Base-by-base conservation (phyloP, 2,329 filamentous ascomycete species). In the Neoarthrinium moseri region DNA sequence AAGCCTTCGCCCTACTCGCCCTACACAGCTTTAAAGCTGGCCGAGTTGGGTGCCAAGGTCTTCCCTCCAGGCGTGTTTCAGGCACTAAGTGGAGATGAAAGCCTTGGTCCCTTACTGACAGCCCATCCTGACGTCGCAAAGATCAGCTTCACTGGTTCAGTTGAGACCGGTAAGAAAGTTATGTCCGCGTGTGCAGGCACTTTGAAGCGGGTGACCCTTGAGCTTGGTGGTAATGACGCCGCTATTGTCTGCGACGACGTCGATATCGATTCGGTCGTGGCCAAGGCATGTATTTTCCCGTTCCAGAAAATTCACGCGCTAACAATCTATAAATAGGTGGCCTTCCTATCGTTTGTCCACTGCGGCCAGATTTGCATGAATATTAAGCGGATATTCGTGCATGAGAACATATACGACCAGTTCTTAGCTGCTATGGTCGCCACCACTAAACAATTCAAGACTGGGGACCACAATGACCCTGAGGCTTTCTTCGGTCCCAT, bases 361-460 rank as follows among this genome's bases (percentile, higher is more conserved):
- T 70, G 70, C 0, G 71, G 74, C 5, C 74, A 78, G 54, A 67
- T 78, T 30, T 79, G 75, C 55, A 67, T 78, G 29, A 69, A 68
- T 40, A 71, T 69, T 48, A 83, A 83, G 59, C 66, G 79, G 0
- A 64, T 83, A 11, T 83, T 78, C 52, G 72, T 84, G 3, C 80
- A 83, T 52, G 73, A 80, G 50, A 68, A 63, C 6, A 76, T 83
- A 44, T 81, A 80, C 53, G 72, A 77, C 13, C 53, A 68, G 18
- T 81, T 84, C 58, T 60, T 73, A 1, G 57, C 63, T 2, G 50
- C 56, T 18, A 51, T 73, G 5, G 60, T 65, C 6, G 62, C 69
- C 3, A 60, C 65, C 15, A 70, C 73, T 27, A 69, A 70, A 43
- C 6, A 20, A 22, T 65, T 63, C 26, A 65, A 65, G 33, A 70